Evolutionary conservation across 176 grass and related monocot genomes (phyloP).

Genomic region (Chloris gayana): DNA sequence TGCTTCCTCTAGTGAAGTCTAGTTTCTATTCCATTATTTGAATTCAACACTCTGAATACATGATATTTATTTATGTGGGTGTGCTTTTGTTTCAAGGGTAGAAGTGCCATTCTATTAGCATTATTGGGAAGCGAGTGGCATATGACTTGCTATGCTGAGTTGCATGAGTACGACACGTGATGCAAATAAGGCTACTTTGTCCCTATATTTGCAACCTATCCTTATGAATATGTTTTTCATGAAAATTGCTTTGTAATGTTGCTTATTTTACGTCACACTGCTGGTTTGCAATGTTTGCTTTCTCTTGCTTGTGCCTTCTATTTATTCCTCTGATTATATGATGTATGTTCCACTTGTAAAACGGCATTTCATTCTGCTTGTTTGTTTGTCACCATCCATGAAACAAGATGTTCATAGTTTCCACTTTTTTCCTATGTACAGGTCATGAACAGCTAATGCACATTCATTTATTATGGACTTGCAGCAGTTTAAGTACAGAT

Average conservation of each 20-base stretch:
- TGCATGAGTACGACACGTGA: not conserved
- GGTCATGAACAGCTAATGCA: conserved; percentile 61
- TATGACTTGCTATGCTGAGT: conserved; percentile 8
- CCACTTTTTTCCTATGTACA: conserved; percentile 45
- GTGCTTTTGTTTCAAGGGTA: conserved; percentile 12
- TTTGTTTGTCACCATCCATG: too few species aligned
- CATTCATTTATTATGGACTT: conserved; percentile 84
- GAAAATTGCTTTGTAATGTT: not conserved
- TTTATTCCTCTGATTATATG: not conserved
- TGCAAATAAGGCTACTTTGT: not conserved
- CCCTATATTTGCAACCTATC: not conserved
- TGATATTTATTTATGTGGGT: conserved; percentile 15
- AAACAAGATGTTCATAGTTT: conserved; percentile 5
- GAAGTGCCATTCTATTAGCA: not conserved
- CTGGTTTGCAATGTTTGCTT: not conserved
- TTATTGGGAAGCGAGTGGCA: conserved; percentile 12
- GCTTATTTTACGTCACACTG: not conserved
- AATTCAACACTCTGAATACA: conserved; percentile 21
- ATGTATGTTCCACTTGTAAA: not conserved
- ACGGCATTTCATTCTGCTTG: too few species aligned
- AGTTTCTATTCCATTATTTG: conserved; percentile 7
- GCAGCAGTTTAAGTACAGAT: conserved; percentile 72
- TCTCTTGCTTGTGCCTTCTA: not conserved
- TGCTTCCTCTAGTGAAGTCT: conserved; percentile 7
- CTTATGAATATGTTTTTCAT: not conserved